These are phyloP conservation scores for Thozetella sp. DNA, from an alignment of 495 filamentous ascomycete genomes.

Conservation along the genomic window DNA sequence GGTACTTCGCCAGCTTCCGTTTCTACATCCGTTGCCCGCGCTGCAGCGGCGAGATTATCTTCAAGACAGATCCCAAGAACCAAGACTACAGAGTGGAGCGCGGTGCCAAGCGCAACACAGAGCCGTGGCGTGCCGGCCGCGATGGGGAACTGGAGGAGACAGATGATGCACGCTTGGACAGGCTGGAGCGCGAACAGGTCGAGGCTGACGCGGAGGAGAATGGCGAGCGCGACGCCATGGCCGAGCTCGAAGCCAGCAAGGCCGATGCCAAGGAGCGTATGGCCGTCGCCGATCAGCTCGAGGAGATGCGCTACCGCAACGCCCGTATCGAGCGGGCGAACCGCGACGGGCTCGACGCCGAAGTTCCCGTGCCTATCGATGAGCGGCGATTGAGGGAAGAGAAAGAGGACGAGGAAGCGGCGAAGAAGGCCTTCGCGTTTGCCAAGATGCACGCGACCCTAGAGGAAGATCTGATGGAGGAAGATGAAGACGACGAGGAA, in stretches of 20 bases:
- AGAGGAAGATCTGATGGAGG: constrained; percentile 51
- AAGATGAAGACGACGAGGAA: constrained; percentile 22
- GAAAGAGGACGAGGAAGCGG: constrained; percentile 83
- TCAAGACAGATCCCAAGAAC: constrained; percentile 92
- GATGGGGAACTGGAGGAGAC: constrained; percentile 62
- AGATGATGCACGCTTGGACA: constrained; percentile 84
- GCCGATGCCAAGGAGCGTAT: constrained; percentile 95
- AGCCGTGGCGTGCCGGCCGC: constrained; percentile 77
- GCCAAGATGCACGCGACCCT: constrained; percentile 38
- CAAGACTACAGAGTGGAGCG: constrained; percentile 77
- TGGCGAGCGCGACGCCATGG: constrained; percentile 82
- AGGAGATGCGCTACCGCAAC: constrained; percentile 92
- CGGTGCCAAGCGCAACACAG: constrained; percentile 91
- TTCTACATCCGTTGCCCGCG: constrained; percentile 96
- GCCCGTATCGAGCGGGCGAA: constrained; percentile 79
- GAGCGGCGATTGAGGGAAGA: constrained; percentile 66
- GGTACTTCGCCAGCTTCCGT: constrained; percentile 53
- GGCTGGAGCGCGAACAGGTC: constrained; percentile 72
- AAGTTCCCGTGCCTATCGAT: constrained; percentile 50
- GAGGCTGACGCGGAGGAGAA: constrained; percentile 38
- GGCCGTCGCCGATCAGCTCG: constrained; percentile 93
- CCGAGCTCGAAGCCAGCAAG: constrained; percentile 83
- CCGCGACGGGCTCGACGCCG: constrained; percentile 54
- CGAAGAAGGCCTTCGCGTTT: constrained; percentile 75
- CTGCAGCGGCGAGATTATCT: constrained; percentile 88